phyloP scores from a whole-genome alignment of 257 asterid species.

The Nicotiana obtusifolia region DNA sequence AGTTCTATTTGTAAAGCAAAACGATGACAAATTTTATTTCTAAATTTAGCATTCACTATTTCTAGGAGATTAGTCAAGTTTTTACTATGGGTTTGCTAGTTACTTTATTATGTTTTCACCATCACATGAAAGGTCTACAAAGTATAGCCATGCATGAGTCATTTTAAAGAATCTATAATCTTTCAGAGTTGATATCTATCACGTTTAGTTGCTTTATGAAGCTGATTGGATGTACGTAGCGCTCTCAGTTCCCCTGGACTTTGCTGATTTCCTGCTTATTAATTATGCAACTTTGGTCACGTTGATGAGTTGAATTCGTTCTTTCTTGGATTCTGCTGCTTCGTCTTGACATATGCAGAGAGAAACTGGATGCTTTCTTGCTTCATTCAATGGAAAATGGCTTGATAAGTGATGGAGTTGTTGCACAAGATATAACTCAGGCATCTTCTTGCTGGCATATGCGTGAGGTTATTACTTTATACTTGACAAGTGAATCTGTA shows the following conservation, averaged over 20 bases:
- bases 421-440: constrained; percentile 96
- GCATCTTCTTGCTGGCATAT: constrained; percentile 92
- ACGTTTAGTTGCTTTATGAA: not conserved
- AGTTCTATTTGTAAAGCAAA: too few relatives aligned
- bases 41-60: not conserved
- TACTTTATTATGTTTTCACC: not conserved
- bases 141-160: not conserved
- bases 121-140: not conserved
- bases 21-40: not conserved
- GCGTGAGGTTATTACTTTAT: constrained; percentile 62
- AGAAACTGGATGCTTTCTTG: constrained; percentile 92
- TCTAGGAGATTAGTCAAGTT: not conserved
- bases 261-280: constrained; percentile 1
- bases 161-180: not conserved
- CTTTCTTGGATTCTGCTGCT: constrained; percentile 14
- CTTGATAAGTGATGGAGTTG: constrained; percentile 78
- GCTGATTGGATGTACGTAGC: not conserved
- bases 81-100: not conserved
- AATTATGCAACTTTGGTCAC: not conserved
- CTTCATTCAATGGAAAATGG: constrained; percentile 74
- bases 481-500: constrained; percentile 8
- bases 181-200: not conserved
- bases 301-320: not conserved
- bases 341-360: constrained; percentile 39
- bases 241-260: not conserved